A percentile compares a stretch with the other conserved stretches of the same genome.
phyloP scores from a whole-genome alignment of 805 yeast species.

The baker's yeast (Saccharomyces cerevisiae) region DNA sequence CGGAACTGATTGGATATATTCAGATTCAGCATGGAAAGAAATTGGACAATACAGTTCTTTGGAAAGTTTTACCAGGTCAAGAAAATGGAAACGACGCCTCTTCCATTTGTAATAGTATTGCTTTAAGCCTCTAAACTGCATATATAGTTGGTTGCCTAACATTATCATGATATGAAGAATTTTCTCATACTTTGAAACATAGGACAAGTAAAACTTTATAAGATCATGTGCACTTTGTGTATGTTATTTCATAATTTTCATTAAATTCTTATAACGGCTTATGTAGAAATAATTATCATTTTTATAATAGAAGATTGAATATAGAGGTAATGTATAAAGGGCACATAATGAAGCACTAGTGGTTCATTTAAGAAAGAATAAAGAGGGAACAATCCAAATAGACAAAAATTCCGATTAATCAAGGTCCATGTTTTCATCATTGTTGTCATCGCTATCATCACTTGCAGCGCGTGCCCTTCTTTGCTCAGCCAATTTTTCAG shows the following conservation, averaged over 20 bases:
- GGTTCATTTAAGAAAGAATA: neutral
- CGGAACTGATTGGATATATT: constrained; percentile 20
- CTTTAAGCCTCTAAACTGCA: neutral
- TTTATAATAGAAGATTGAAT: neutral
- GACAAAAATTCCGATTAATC: neutral
- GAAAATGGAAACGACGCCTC: constrained; percentile 19
- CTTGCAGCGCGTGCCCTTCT: constrained; percentile 47
- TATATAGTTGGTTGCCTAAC: neutral
- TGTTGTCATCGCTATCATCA: constrained; percentile 33
- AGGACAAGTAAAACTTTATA: neutral
- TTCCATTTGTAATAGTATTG: constrained; percentile 5
- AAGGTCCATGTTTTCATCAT: constrained; percentile 7
- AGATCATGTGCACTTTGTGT: neutral
- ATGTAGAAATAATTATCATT: neutral
- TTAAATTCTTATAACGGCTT: neutral
- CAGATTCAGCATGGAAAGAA: constrained; percentile 21
- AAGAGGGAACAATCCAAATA: neutral
- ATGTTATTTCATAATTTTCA: neutral
- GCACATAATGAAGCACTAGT: neutral
- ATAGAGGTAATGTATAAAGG: neutral
- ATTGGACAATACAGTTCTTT: constrained; percentile 20
- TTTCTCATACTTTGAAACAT: neutral
- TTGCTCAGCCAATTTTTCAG: constrained; percentile 74
- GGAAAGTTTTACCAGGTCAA: constrained; percentile 23
- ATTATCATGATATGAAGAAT: neutral